Conservation (phyloP, 305 asterid species). For the Stenogyne calaminthoides region DNA sequence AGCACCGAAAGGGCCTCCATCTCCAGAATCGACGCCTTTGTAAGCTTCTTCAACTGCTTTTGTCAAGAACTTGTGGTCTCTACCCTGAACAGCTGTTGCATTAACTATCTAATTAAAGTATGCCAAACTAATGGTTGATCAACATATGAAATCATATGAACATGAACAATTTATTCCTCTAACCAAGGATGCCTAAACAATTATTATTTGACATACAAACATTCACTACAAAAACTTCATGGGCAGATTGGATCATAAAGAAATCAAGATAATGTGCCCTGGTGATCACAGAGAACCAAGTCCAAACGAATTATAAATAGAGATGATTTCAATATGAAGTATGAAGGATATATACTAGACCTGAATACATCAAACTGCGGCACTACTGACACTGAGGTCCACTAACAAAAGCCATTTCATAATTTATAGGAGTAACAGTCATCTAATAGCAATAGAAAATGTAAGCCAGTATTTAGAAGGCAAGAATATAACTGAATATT, state of each 20-base stretch:
- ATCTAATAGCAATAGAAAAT: slow-evolving; percentile 11
- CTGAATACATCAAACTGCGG: neutral
- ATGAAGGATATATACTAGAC: neutral
- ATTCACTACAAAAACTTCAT: neutral
- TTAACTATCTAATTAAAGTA: slow-evolving; percentile 21
- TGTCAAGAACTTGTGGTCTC: slow-evolving; percentile 87
- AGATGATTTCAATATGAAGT: neutral
- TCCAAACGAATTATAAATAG: neutral
- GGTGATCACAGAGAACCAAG: neutral
- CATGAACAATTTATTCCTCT: neutral
- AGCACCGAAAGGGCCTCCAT: slow-evolving; percentile 99
- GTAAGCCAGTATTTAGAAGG: neutral
- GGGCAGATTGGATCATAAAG: neutral
- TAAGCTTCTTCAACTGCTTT: slow-evolving; percentile 98
- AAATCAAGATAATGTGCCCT: neutral
- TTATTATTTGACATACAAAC: neutral
- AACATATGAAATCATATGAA: slow-evolving; percentile 11
- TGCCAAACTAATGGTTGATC: slow-evolving; percentile 22
- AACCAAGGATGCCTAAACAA: slow-evolving; percentile 3
- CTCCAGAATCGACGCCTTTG: slow-evolving; percentile 89
- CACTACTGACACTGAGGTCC: slow-evolving; percentile 1
- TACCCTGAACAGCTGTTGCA: slow-evolving; percentile 76
- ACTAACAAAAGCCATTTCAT: neutral
- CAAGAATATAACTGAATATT: neutral
- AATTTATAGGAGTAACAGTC: neutral